Evolutionary conservation across 129 eudicot genomes (phyloP), one percentile per base, ranked within the genome.

Genomic region (Flaveria bidentis): DNA sequence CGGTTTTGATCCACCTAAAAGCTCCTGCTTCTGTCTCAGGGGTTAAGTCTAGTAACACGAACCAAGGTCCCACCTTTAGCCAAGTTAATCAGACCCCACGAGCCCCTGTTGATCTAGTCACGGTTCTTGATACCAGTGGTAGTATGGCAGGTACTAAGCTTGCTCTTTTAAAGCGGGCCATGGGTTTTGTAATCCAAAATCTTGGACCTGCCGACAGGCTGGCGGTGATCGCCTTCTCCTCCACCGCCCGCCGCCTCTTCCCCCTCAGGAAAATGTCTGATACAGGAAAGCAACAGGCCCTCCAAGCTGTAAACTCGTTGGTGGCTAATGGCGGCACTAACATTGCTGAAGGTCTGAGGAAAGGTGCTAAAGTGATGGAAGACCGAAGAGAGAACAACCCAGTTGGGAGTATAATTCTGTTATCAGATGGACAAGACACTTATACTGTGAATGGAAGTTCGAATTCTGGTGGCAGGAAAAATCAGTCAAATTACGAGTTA

Each of bases 111-210:
- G 98, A 93, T 68, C 93, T 93, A n/a, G 97, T 93, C 28, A 91
- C 98, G 0, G 93, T 93, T 53, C 97, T 93, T 67, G 98, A 93
- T 73, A 84, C 88, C 23, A 93, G 98, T 76, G 98, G 98, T 28
- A 93, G 98, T 82, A 93, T 93, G 98, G 87, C 93, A 4, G 98
- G 98, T 9, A 87, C 96, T 2, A 93, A 93, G 77, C 90, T 93
- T 1, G 96, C 93, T 10, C 78, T 93, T 74, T 71, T 93, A 15
- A 93, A 93, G 69, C 88, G 97, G 53, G 98, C 97, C 66, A 88
- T 93, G 97, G 92, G 96, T 28, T 91, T 93, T 41, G 96, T 93
- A 58, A 89, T 93, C 50, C 93, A 91, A 76, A 90, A 91, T 71
- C 95, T 93, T 10, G 96, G 98, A 33, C 93, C 98, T 0, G 87